Percentiles rank a stretch among this genome's conserved stretches.
Conservation (phyloP, 1,284 basidiomycete species). For the Meripilus lineatus region DNA sequence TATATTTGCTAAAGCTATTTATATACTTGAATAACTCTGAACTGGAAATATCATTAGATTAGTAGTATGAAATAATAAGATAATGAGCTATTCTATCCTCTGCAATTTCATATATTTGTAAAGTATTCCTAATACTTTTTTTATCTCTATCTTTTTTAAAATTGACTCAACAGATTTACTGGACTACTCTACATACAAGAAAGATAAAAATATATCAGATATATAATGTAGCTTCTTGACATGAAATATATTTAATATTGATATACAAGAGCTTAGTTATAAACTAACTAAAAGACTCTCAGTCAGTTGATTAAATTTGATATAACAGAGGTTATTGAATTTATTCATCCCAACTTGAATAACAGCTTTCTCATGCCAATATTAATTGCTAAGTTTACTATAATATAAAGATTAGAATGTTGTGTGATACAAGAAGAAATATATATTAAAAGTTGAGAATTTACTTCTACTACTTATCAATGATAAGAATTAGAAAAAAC, state of each 20-base stretch:
- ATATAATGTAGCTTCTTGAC: slow-evolving; percentile 44
- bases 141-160: slow-evolving; percentile 35
- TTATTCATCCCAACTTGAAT: slow-evolving; percentile 24
- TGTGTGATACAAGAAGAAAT: too few relatives aligned
- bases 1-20: too few relatives aligned
- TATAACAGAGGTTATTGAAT: slow-evolving; percentile 41
- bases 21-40: too few relatives aligned
- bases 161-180: slow-evolving; percentile 47
- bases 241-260: slow-evolving; percentile 34
- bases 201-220: slow-evolving; percentile 41
- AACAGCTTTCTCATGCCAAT: slow-evolving; percentile 32
- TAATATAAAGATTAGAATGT: too few relatives aligned
- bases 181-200: slow-evolving; percentile 40
- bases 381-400: slow-evolving; percentile 28
- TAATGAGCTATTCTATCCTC: slow-evolving; percentile 30
- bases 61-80: slow-evolving; percentile 26
- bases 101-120: slow-evolving; percentile 36
- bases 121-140: slow-evolving; percentile 38
- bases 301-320: slow-evolving; percentile 40
- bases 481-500: too few relatives aligned
- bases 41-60: slow-evolving; percentile 30
- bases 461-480: too few relatives aligned
- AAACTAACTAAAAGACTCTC: slow-evolving; percentile 37
- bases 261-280: slow-evolving; percentile 40
- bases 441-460: too few relatives aligned